Evolutionary conservation across 768 basidiomycete genomes (phyloP).

Genomic region (Boletus reticuloceps): DNA sequence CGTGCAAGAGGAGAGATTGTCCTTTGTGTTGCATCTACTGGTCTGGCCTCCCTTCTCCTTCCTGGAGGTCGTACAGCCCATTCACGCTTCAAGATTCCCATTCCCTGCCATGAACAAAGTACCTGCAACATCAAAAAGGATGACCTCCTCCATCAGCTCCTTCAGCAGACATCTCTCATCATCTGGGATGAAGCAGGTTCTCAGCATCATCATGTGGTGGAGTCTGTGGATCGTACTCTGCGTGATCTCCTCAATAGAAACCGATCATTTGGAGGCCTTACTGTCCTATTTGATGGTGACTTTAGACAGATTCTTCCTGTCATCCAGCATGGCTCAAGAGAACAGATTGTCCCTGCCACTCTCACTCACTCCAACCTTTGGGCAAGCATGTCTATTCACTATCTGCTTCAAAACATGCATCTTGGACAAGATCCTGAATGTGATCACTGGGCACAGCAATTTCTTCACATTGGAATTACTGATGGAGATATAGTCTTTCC

Average conservation of each 20-base stretch:
- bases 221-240: neutral
- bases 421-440: conserved; percentile 30
- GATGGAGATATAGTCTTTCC: neutral
- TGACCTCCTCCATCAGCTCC: neutral
- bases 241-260: neutral
- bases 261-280: neutral
- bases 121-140: neutral
- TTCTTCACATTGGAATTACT: conserved; percentile 15
- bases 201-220: neutral
- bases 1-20: neutral
- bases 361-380: conserved; percentile 40
- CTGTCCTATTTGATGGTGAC: neutral
- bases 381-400: conserved; percentile 30
- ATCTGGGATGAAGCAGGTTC: neutral
- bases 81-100: conserved; percentile 1
- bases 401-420: conserved; percentile 41
- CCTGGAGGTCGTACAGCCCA: neutral
- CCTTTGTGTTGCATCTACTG: neutral
- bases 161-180: neutral
- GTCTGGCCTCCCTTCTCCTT: neutral
- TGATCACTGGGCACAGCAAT: conserved; percentile 36
- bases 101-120: neutral
- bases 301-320: conserved; percentile 28
- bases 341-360: conserved; percentile 38
- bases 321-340: conserved; percentile 33